phyloP scores from a whole-genome alignment of 768 basidiomycete genomes.

The Trametes punicea region DNA sequence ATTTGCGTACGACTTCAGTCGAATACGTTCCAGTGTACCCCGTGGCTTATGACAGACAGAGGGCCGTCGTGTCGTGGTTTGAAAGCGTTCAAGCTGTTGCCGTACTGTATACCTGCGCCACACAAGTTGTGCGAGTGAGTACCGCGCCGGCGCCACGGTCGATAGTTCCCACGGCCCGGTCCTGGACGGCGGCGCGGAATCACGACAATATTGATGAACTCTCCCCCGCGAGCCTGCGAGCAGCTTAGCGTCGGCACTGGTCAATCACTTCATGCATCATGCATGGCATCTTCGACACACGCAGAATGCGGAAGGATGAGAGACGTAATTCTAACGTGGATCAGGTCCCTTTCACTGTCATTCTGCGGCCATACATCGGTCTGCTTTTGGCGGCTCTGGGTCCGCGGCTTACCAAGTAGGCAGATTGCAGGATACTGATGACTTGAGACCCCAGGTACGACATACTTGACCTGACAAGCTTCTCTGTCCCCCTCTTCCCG shows the following conservation, averaged over 20 bases:
- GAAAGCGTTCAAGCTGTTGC: neutral
- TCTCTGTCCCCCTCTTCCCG: neutral
- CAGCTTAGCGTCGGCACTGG: no score
- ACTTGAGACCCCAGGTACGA: neutral
- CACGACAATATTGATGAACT: no score
- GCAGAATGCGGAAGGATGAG: neutral
- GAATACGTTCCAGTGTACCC: neutral
- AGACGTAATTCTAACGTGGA: neutral
- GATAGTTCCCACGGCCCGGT: neutral
- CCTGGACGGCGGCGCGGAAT: neutral
- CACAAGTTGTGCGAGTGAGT: no score
- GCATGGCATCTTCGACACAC: no score
- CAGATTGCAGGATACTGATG: neutral
- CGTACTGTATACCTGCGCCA: neutral
- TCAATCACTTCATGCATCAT: no score
- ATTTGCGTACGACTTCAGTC: slow-evolving; percentile 36
- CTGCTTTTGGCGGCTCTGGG: neutral
- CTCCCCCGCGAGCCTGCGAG: no score
- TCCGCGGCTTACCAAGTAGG: neutral
- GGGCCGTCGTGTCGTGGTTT: neutral
- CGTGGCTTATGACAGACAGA: neutral
- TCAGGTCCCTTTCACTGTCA: neutral
- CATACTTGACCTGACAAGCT: neutral
- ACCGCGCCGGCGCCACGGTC: neutral
- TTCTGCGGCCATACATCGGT: neutral